A percentile compares a stretch with the other conserved stretches of the same genome.
Conservation (phyloP, 306 rosid species). For the Myrica gale region DNA sequence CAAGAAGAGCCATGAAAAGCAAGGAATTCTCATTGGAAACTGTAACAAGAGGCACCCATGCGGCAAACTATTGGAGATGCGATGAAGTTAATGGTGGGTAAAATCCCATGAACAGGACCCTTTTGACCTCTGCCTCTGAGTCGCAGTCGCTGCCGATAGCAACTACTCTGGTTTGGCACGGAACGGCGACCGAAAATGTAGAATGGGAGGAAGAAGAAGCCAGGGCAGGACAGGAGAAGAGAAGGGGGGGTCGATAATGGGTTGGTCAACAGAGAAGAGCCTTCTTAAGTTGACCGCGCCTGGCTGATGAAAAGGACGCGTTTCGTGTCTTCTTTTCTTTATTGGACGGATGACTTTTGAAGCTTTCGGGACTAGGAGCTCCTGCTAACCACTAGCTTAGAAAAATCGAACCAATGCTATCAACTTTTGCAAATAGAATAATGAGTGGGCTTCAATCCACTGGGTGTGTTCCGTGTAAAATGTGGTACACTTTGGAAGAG, state of each 20-base stretch:
- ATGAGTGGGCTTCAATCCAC: too few species aligned
- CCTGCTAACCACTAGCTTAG: background rate
- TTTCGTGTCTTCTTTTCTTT: background rate
- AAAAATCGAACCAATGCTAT: too few species aligned
- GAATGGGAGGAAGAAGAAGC: background rate
- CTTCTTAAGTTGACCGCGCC: background rate
- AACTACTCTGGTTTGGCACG: background rate
- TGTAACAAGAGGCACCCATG: background rate
- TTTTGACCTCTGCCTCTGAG: background rate
- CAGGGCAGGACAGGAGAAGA: background rate
- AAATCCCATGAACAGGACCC: too few species aligned
- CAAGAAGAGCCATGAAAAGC: conserved; percentile 29
- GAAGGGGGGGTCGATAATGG: background rate
- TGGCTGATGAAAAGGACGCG: background rate
- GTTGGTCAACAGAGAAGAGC: background rate
- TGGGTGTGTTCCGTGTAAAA: too few species aligned
- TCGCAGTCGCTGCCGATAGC: background rate
- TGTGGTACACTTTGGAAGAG: too few species aligned
- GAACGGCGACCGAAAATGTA: background rate
- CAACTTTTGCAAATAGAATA: too few species aligned
- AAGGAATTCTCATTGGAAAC: conserved; percentile 33
- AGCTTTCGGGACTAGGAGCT: background rate
- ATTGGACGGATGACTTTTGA: background rate
- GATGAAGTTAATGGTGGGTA: background rate
- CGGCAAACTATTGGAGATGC: too few species aligned